Percentiles rank a stretch among this genome's conserved stretches.
phyloP scores from a whole-genome alignment of 2,329 filamentous ascomycete genomes.

The Sclerotinia trifoliorum region DNA sequence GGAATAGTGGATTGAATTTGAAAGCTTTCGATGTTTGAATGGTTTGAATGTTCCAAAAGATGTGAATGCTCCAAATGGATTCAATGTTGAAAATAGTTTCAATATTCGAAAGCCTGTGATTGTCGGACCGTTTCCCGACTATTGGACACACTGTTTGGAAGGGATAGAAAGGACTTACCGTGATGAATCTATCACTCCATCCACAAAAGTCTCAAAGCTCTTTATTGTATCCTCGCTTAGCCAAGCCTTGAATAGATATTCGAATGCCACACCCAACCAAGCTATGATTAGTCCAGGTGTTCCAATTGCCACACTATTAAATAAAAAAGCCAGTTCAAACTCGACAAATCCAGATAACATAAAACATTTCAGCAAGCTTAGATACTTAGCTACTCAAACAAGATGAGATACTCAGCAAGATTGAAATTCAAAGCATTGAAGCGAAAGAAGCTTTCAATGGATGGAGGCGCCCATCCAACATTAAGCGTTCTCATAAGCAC shows the following conservation, averaged over 20 bases:
- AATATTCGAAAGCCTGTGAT: neutral
- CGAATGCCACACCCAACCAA: constrained; percentile 2
- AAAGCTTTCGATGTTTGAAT: no score
- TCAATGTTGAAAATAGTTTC: neutral
- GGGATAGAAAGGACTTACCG: neutral
- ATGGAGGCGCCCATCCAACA: neutral
- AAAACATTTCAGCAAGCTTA: neutral
- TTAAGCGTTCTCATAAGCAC: neutral
- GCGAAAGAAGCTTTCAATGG: neutral
- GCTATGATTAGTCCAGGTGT: constrained; percentile 57
- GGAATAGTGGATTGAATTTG: neutral
- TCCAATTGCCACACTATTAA: constrained; percentile 51
- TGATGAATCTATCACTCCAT: neutral
- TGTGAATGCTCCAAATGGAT: neutral
- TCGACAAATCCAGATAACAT: neutral
- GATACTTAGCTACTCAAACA: no score
- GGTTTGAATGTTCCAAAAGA: neutral
- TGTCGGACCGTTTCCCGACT: neutral
- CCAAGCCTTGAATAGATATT: neutral
- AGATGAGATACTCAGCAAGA: no score
- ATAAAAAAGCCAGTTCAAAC: neutral
- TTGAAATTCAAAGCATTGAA: neutral
- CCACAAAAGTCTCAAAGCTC: neutral
- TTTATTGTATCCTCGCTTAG: neutral
- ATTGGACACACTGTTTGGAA: neutral